Evolutionary conservation across 352 stramenopile genomes (phyloP), one percentile per base, ranked within the genome.

Genomic region (Pelagophyceae sp.): DNA sequence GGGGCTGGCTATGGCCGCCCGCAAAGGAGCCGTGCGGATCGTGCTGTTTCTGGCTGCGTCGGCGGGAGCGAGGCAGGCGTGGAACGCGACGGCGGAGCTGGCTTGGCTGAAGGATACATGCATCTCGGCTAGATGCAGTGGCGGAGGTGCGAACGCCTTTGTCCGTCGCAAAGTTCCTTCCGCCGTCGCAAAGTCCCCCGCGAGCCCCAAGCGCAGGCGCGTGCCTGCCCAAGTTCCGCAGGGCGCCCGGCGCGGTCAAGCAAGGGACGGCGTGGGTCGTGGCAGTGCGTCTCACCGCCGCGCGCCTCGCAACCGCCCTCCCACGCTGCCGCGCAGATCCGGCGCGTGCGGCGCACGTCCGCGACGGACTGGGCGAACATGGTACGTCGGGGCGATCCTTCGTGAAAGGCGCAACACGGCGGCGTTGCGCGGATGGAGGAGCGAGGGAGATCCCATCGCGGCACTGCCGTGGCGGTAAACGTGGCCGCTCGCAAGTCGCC

Each of bases 331-430:
- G 45, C n/a, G n/a, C n/a, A 54, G 45, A 23, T 54, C 45, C 45
- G 31, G 33, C 33, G 67, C 35, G 67, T 58, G 38, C 67, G 67
- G 0, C 67, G 67, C 1, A 37, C 38, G 35, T 40, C 67, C 35
- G 6, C 31, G 67, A 74, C 17, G 17, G 67, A 74, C 67, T 74
- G 67, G 67, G 67, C 67, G 67, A 74, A 74, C 67, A 74, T 74
- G 67, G 67, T 23, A 54, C 45, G 45, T 54, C 45, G 45, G 23
- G 45, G 45, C 11, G 45, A 54, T 54, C 45, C 45, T 23, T 54
- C n/a, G n/a, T n/a, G n/a, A n/a, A n/a, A n/a, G n/a, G n/a, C n/a
- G n/a, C n/a, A n/a, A n/a, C n/a, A n/a, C n/a, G n/a, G n/a, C n/a
- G n/a, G n/a, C n/a, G n/a, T n/a, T n/a, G n/a, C n/a, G n/a, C n/a